A percentile compares a stretch with the other conserved stretches of the same genome.
phyloP scores from a whole-genome alignment of 2,329 filamentous ascomycete species.

The Mollisia scopiformis region DNA sequence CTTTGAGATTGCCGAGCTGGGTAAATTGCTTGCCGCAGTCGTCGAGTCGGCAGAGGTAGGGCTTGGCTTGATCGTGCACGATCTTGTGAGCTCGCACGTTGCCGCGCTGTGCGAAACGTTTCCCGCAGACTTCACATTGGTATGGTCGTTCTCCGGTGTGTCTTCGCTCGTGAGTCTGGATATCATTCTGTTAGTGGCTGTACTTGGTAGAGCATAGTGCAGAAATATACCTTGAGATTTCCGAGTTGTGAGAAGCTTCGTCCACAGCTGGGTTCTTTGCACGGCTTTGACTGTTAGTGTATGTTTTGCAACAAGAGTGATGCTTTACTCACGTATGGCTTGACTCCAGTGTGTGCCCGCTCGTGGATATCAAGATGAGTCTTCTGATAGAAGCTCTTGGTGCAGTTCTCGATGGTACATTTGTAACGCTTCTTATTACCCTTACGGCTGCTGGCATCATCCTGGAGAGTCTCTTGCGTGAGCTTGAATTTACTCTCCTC shows the following conservation, averaged over 20 bases:
- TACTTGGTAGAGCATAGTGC: slow-evolving; percentile 7
- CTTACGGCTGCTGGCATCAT: slow-evolving; percentile 18
- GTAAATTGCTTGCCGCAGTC: slow-evolving; percentile 87
- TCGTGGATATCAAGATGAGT: slow-evolving; percentile 92
- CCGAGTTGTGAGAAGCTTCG: slow-evolving; percentile 87
- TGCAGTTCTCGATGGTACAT: slow-evolving; percentile 75
- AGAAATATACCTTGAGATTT: slow-evolving; percentile 73
- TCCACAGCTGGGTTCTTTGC: slow-evolving; percentile 72
- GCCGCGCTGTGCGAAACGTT: slow-evolving; percentile 82
- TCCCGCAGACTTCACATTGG: slow-evolving; percentile 77
- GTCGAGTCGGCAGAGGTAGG: slow-evolving; percentile 80
- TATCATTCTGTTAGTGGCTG: slow-evolving; percentile 5
- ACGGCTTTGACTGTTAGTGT: slow-evolving; percentile 42
- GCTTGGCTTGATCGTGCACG: slow-evolving; percentile 77
- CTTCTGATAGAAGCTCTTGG: slow-evolving; percentile 86
- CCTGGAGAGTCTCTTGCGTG: slow-evolving; percentile 26
- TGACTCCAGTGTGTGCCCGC: slow-evolving; percentile 85
- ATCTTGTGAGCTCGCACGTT: slow-evolving; percentile 84
- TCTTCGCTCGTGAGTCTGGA: slow-evolving; percentile 79
- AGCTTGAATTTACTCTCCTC: slow-evolving; percentile 26
- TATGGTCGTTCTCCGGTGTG: slow-evolving; percentile 90
- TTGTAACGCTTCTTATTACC: slow-evolving; percentile 62
- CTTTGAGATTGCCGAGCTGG: slow-evolving; percentile 90
- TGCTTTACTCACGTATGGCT: slow-evolving; percentile 74
- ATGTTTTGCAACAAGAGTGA: slow-evolving; percentile 22